Conservation (phyloP, 192 early-diverging fungal genomes). For the Coemansia sp. region DNA sequence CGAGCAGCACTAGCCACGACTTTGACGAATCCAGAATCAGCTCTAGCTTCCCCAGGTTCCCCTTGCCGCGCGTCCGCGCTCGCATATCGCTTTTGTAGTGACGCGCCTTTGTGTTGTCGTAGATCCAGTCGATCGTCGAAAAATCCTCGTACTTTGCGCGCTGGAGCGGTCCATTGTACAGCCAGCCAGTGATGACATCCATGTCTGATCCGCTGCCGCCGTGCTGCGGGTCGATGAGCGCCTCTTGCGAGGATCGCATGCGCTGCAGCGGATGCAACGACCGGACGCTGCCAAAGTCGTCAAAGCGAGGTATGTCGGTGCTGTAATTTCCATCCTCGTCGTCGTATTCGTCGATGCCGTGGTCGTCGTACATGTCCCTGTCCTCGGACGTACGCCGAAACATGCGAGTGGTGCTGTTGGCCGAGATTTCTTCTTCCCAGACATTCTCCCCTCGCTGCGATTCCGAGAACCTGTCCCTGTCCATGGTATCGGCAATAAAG, state of each 20-base stretch:
- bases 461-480: neutral
- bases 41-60: slow-evolving; percentile 18
- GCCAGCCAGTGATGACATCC: slow-evolving; percentile 52
- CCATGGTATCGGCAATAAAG: too few relatives aligned
- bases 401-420: neutral
- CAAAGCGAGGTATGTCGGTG: slow-evolving; percentile 23
- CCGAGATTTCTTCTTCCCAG: neutral
- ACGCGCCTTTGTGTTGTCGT: slow-evolving; percentile 48
- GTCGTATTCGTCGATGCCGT: neutral
- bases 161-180: slow-evolving; percentile 49
- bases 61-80: slow-evolving; percentile 10
- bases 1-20: slow-evolving; percentile 41
- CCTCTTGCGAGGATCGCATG: slow-evolving; percentile 38
- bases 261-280: slow-evolving; percentile 31
- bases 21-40: slow-evolving; percentile 27
- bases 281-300: slow-evolving; percentile 14
- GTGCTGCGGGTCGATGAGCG: slow-evolving; percentile 14
- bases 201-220: slow-evolving; percentile 21
- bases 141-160: slow-evolving; percentile 54
- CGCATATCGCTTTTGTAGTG: slow-evolving; percentile 31
- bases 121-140: slow-evolving; percentile 55
- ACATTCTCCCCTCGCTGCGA: neutral
- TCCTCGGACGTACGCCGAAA: neutral
- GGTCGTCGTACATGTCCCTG: neutral
- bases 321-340: slow-evolving; percentile 3